These are phyloP conservation scores for Tetrahymena malaccensis DNA, from an alignment of 73 alveolate genomes.

Conservation along the genomic window DNA sequence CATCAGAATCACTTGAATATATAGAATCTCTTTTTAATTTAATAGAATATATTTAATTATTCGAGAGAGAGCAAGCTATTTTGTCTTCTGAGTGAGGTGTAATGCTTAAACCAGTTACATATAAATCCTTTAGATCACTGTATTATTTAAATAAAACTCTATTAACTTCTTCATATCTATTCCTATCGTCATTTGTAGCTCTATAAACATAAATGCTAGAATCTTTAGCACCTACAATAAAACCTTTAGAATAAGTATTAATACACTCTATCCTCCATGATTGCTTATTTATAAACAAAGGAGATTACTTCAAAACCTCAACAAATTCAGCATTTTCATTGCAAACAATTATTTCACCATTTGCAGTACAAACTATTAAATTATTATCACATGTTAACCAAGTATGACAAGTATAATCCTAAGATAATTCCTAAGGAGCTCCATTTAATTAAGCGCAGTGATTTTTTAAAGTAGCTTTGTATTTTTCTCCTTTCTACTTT, in stretches of 20 bases:
- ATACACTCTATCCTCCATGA: slow-evolving; percentile 43
- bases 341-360: slow-evolving; percentile 28
- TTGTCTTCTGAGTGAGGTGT: slow-evolving; percentile 35
- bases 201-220: slow-evolving; percentile 48
- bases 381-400: slow-evolving; percentile 31
- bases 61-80: slow-evolving; percentile 10
- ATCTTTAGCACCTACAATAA: slow-evolving; percentile 57
- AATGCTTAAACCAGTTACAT: slow-evolving; percentile 11
- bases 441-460: not conserved
- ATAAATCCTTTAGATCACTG: slow-evolving; percentile 9
- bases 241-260: slow-evolving; percentile 52
- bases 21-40: slow-evolving; percentile 17
- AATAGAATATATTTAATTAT: slow-evolving; percentile 7
- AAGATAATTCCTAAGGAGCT: slow-evolving; percentile 34
- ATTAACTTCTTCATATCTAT: slow-evolving; percentile 20
- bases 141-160: not conserved
- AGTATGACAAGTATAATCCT: slow-evolving; percentile 33
- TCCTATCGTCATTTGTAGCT: slow-evolving; percentile 40
- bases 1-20: slow-evolving; percentile 6
- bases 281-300: not conserved
- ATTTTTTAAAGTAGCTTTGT: not conserved
- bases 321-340: slow-evolving; percentile 28
- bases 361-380: slow-evolving; percentile 23
- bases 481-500: not conserved
- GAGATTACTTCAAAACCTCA: not conserved